Evolutionary conservation across 1,284 basidiomycete genomes (phyloP), one percentile per base, ranked within the genome.

Genomic region (Cryptococcus deneoformans): DNA sequence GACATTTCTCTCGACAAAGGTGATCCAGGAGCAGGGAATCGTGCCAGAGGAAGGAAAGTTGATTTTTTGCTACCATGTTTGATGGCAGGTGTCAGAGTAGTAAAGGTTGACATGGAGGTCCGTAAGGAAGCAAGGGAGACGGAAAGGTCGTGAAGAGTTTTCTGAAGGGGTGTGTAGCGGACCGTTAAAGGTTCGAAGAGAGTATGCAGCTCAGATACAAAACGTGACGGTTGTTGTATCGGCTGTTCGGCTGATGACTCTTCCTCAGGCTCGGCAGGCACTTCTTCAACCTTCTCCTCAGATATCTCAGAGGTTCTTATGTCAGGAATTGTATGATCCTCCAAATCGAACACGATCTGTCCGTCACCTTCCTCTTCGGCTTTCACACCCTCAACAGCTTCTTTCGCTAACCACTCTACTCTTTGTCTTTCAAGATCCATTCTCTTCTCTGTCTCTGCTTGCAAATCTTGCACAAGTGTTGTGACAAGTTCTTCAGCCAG

Each of bases 381-480:
- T 8, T 57, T 40, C 11, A 61, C 59, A 12, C 68, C 72, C 5
- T 68, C 63, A 8, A 4, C 46, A 8, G 61, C 68, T 43, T 74
- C 70, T 43, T 69, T 69, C 8, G 76, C 76, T n/a, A 79, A 54
- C 69, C 72, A 73, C 16, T 72, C 71, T 29, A 77, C 71, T 29
- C 74, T 64, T 63, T 76, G 71, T 52, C 72, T 77, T 65, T 86
- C 85, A 10, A 85, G 67, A 36, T 80, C 77, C 52, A 90, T 62
- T 48, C 87, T 76, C 61, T 81, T 81, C 60, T 83, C 81, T 24
- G 82, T 84, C 75, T 91, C 88, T 4, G 69, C 69, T 61, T 86
- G 82, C 46, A 92, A 73, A 69, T 92, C 89, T 49, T 79, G 79
- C 24, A 83, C 80, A 16, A 92, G 77, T 0, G 81, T 78, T 36